Conservation (phyloP, 305 asterid species). For the Salvia sclarea region DNA sequence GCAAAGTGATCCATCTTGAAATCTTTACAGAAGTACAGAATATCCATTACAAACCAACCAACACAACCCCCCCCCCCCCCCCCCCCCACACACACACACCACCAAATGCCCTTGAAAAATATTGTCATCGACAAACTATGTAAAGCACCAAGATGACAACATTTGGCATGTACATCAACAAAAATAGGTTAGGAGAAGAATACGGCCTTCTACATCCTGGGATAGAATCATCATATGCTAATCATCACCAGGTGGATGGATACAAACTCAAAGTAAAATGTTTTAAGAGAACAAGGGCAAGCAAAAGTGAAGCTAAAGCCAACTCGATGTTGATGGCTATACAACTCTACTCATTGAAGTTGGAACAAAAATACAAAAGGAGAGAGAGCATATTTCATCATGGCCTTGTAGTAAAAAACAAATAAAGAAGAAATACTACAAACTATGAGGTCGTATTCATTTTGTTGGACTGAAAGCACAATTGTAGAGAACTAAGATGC, state of each 20-base stretch:
- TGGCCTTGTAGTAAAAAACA: background rate
- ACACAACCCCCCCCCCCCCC: background rate
- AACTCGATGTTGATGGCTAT: constrained; percentile 18
- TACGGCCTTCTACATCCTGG: background rate
- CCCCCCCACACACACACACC: background rate
- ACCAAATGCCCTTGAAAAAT: constrained; percentile 4
- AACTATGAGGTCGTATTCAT: constrained; percentile 8
- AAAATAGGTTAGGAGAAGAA: background rate
- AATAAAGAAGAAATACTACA: background rate
- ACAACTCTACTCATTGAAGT: background rate
- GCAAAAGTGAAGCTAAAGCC: constrained; percentile 16
- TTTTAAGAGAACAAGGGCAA: constrained; percentile 7
- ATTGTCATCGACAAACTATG: constrained; percentile 11
- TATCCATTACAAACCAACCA: background rate
- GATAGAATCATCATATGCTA: background rate
- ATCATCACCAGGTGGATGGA: background rate
- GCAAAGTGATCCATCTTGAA: background rate
- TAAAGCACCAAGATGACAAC: background rate
- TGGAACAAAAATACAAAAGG: constrained; percentile 8
- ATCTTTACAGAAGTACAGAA: background rate
- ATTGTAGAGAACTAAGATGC: background rate
- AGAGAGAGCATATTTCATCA: constrained; percentile 1
- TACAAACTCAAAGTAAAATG: background rate
- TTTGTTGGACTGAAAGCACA: background rate
- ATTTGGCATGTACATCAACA: background rate